Base-by-base conservation (phyloP, 306 rosid species). In the Carpinus fangiana region DNA sequence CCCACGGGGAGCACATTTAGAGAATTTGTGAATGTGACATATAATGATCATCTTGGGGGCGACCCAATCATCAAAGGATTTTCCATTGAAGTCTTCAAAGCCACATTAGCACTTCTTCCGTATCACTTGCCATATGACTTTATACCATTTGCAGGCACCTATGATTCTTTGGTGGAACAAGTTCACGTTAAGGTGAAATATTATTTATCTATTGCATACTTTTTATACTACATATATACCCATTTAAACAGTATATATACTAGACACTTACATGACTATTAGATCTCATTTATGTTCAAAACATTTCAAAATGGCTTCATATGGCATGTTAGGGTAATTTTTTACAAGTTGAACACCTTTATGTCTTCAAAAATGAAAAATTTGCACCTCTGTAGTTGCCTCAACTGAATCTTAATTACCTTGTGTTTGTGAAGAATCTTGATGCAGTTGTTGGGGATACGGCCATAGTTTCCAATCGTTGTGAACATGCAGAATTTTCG, bases 131-230 rank as follows among this genome's bases (percentile, higher is more conserved):
- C 76, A 6, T 69, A 67, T 23, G 38, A 67, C 3, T 69, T 68
- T 6, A 12, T 74, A 38, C 76, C 76, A 21, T 67, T n/a, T 13
- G 0, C 20, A 0, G 65, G 71, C 48, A 26, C 76, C 6, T 55
- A 74, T 56, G 76, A 80, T 75, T 21, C 34, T 1, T 14, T 73
- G 56, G 69, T 59, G 10, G 13, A 80, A 18, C 76, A 75, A 75
- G 47, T 75, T 6, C n/a, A 55, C 4, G 57, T 75, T 16, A 41
- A 73, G 78, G 75, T 75, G 17, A 46, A 4, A 16, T 16, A 16
- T 7, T 7, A 8, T 46, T 46, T 46, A 70, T 10, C 66, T 21
- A 23, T 31, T 56, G 0, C 31, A 56, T 18, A 10, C 3, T 2
- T 34, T 68, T 41, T 9, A 8, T 34, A 68, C 20, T 43, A 14